These are phyloP conservation scores for Trichomonas gallinae DNA, from an alignment of 208 protist genomes.

Conservation along the genomic window DNA sequence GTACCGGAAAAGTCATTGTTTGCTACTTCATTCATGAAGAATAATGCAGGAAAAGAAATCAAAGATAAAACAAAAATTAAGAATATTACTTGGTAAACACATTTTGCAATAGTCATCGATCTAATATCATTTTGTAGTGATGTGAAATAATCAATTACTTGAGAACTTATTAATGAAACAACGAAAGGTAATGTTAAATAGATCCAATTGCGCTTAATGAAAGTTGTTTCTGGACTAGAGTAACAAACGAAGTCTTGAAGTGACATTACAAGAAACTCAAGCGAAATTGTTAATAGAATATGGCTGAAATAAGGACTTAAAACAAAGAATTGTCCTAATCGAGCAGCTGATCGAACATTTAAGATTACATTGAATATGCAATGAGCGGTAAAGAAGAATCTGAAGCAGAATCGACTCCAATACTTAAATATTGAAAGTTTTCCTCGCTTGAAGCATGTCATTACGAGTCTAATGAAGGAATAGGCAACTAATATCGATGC, in stretches of 20 bases:
- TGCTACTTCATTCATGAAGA: background rate
- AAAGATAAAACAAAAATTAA: background rate
- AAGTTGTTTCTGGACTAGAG: background rate
- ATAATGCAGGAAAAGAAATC: background rate
- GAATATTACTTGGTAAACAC: background rate
- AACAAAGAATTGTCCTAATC: background rate
- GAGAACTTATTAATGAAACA: background rate
- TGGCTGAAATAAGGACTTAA: background rate
- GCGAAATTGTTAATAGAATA: background rate
- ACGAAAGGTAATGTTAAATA: background rate
- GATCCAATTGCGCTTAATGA: background rate
- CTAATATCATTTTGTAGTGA: background rate
- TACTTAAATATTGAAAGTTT: background rate
- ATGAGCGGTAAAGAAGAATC: background rate
- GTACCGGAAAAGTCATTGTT: background rate
- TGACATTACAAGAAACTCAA: background rate
- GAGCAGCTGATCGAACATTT: background rate
- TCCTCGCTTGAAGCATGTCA: background rate
- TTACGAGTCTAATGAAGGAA: background rate
- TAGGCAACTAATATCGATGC: background rate
- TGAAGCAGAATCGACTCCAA: background rate
- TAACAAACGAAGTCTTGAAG: background rate
- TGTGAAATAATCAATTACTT: background rate
- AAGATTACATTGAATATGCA: background rate
- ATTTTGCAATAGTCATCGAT: background rate